Evolutionary conservation across 1,139 yeast genomes (phyloP).

Genomic region (Yamadazyma triangularis): DNA sequence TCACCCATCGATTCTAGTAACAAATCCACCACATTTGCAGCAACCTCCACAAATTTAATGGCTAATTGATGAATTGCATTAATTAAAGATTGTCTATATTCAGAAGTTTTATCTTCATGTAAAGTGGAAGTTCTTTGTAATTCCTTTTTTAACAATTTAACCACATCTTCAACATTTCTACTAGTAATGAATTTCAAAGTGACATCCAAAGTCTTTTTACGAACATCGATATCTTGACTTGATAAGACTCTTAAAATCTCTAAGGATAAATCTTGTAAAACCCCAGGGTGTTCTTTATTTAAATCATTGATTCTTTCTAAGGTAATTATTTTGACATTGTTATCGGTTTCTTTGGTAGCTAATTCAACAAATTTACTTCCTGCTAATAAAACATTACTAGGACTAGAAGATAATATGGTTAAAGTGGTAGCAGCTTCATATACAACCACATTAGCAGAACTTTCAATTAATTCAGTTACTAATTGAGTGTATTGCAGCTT

Average conservation of each 20-base stretch:
- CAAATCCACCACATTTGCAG: constrained; percentile 85
- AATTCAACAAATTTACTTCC: constrained; percentile 84
- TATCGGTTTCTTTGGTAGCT: constrained; percentile 89
- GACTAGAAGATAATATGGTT: constrained; percentile 65
- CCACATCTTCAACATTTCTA: constrained; percentile 92
- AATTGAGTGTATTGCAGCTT: constrained; percentile 69
- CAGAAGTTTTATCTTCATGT: constrained; percentile 73
- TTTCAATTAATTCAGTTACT: constrained; percentile 68
- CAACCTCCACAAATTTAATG: constrained; percentile 82
- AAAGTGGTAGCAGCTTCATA: constrained; percentile 92
- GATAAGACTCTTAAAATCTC: constrained; percentile 83
- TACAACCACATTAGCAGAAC: constrained; percentile 70
- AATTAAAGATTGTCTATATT: constrained; percentile 85
- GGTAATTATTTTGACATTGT: constrained; percentile 88
- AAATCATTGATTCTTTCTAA: constrained; percentile 81
- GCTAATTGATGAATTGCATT: constrained; percentile 92
- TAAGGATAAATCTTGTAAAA: constrained; percentile 78
- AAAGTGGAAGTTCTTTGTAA: constrained; percentile 65
- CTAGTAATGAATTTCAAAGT: constrained; percentile 75
- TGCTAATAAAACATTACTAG: constrained; percentile 65
- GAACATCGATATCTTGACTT: constrained; percentile 87
- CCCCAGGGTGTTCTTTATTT: constrained; percentile 72
- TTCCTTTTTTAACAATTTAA: constrained; percentile 87
- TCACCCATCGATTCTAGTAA: constrained; percentile 84
- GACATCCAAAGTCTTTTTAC: constrained; percentile 80